Evolutionary conservation across 139 green algal genomes (phyloP).

Genomic region (Volvox africanus): DNA sequence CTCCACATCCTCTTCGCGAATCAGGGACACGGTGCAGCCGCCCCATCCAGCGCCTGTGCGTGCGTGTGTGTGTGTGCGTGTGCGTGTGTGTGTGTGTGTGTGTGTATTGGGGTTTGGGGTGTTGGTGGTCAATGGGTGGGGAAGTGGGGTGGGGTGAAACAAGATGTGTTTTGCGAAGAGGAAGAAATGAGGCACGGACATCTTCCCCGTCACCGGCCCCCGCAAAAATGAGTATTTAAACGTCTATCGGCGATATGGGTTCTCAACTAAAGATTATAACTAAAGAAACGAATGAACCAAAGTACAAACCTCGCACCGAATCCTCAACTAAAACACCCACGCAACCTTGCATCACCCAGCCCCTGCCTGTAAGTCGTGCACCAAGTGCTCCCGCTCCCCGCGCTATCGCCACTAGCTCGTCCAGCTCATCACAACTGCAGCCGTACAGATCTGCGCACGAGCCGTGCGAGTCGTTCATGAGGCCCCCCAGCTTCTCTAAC

Average conservation of each 20-base stretch:
- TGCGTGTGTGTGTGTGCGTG: background rate
- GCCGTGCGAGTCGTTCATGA: constrained; percentile 92
- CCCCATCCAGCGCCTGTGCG: constrained; percentile 32
- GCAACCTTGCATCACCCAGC: background rate
- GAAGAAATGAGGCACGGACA: too few species aligned
- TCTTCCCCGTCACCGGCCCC: too few species aligned
- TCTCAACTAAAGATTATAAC: too few species aligned
- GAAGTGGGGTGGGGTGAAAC: too few species aligned
- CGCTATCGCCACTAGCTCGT: constrained; percentile 81
- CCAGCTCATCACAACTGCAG: constrained; percentile 93
- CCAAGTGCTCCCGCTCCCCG: constrained; percentile 83
- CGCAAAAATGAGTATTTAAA: too few species aligned
- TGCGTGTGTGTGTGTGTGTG: too few species aligned
- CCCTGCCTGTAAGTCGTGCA: constrained; percentile 83
- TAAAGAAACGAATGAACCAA: too few species aligned
- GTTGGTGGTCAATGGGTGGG: too few species aligned
- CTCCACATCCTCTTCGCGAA: constrained; percentile 67
- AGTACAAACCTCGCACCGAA: too few species aligned
- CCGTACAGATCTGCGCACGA: constrained; percentile 90
- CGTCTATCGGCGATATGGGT: too few species aligned
- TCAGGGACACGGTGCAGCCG: constrained; percentile 60
- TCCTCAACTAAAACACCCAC: background rate
- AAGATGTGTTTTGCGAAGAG: too few species aligned
- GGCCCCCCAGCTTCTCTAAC: constrained; percentile 72
- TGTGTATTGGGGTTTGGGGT: too few species aligned